phyloP scores from a whole-genome alignment of 108 stramenopile species.

The Tribonema minus region DNA sequence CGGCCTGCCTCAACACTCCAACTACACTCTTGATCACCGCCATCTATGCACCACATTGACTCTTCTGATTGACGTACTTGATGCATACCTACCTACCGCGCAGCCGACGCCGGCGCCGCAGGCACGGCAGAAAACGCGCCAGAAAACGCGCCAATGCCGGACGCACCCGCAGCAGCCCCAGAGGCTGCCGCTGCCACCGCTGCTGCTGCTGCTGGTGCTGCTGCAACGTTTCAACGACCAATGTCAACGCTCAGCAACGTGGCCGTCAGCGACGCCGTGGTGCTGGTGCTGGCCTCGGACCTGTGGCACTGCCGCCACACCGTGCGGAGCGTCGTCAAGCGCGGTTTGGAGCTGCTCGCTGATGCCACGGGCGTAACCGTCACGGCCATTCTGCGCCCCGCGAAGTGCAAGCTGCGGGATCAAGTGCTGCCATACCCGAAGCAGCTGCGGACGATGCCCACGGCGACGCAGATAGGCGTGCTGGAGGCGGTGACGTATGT shows the following conservation, averaged over 20 bases:
- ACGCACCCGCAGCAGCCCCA: not conserved
- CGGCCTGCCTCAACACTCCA: no score
- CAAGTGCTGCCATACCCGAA: slow-evolving; percentile 24
- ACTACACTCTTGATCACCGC: no score
- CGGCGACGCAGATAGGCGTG: slow-evolving; percentile 40
- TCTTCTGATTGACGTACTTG: no score
- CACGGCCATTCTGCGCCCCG: slow-evolving; percentile 23
- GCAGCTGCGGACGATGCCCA: slow-evolving; percentile 27
- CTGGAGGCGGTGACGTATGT: slow-evolving; percentile 38
- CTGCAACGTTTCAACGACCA: no score
- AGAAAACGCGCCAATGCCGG: no score
- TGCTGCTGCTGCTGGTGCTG: no score
- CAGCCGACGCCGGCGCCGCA: no score
- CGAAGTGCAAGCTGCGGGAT: not conserved
- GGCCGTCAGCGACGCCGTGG: slow-evolving; percentile 10
- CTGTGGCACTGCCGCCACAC: slow-evolving; percentile 37
- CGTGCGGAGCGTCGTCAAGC: slow-evolving; percentile 23
- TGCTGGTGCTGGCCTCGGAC: slow-evolving; percentile 32
- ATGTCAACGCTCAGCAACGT: not conserved
- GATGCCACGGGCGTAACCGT: slow-evolving; percentile 26
- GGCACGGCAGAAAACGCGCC: no score
- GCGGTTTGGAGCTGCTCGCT: slow-evolving; percentile 39
- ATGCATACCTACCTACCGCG: no score
- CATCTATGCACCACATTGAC: no score
- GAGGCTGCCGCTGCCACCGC: not conserved